Evolutionary conservation across 345 rosid species (phyloP).

Genomic region (Kernera saxatilis): DNA sequence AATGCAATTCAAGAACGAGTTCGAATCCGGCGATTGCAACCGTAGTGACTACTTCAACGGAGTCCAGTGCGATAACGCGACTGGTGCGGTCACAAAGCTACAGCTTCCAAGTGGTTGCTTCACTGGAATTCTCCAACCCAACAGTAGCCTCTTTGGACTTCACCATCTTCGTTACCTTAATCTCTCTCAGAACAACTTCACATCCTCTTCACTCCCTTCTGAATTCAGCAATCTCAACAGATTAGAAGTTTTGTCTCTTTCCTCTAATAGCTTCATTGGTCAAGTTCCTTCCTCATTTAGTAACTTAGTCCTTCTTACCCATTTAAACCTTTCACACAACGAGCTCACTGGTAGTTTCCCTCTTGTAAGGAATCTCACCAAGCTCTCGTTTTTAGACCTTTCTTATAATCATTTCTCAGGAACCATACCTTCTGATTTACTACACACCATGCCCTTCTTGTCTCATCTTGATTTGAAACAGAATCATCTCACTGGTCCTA

Average conservation of each 20-base stretch:
- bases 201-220: not conserved
- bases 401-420: not conserved
- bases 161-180: not conserved
- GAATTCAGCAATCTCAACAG: not conserved
- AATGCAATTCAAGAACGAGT: constrained; percentile 3
- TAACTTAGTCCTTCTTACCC: not conserved
- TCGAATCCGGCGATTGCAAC: constrained; percentile 5
- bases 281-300: constrained; percentile 10
- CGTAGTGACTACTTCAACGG: not conserved
- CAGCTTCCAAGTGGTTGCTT: constrained; percentile 1
- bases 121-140: not conserved
- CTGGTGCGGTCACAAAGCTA: not conserved
- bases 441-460: not conserved
- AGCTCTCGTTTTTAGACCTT: not conserved
- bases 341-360: constrained; percentile 12
- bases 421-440: not conserved
- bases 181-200: constrained; percentile 8
- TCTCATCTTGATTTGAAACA: not conserved
- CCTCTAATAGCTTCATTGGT: not conserved
- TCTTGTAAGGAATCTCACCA: not conserved
- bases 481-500: not conserved
- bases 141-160: constrained; percentile 1
- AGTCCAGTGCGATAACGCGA: not conserved
- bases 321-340: not conserved
- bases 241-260: constrained; percentile 11